Base-by-base conservation (phyloP, 169 alveolate species). In the Cryptosporidium tyzzeri region DNA sequence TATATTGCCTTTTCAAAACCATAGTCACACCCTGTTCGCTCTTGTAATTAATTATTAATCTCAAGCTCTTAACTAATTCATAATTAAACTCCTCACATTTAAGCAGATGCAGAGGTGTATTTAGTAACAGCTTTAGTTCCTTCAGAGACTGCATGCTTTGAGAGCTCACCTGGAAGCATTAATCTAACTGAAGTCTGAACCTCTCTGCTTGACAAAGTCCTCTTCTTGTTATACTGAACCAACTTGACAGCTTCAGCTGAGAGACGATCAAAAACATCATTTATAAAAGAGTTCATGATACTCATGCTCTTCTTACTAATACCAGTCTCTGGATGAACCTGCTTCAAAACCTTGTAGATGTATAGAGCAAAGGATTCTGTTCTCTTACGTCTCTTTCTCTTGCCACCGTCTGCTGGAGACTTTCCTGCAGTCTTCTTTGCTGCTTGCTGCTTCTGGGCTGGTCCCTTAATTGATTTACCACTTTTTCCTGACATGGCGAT, bases 71-170 rank as follows among this genome's bases (percentile, higher is more conserved):
- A 80, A 80, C 89, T 62, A 62, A 45, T 41, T 65, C 48, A 37
- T 21, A 7, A 44, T 55, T 23, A n/a, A 58, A 26, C 7, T n/a
- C 23, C 35, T 39, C 41, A 12, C 41, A 86, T 58, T 92, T 93
- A 94, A 50, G 95, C 96, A 51, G 95, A 96, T 58, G 96, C 94
- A 51, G 97, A 94, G 33, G 99, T 97, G 95, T 96, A 98, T 93
- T 98, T 98, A 93, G 99, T 97, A 86, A 98, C 99, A 85, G 99
- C 99, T 95, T 98, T 98, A 86, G 99, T 98, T 62, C 99, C 99
- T 93, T 98, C 99, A 69, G 99, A 96, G 84, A 98, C 99, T 86
- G 99, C 99, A 93, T 98, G 99, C 96, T 98, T 98, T 93, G 99
- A 98, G 85, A 98, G 97, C 93, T 98, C 99, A 61, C 99, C 99